Conservation (phyloP, 805 yeast species). For the Saccharomycopsis capsularis region DNA sequence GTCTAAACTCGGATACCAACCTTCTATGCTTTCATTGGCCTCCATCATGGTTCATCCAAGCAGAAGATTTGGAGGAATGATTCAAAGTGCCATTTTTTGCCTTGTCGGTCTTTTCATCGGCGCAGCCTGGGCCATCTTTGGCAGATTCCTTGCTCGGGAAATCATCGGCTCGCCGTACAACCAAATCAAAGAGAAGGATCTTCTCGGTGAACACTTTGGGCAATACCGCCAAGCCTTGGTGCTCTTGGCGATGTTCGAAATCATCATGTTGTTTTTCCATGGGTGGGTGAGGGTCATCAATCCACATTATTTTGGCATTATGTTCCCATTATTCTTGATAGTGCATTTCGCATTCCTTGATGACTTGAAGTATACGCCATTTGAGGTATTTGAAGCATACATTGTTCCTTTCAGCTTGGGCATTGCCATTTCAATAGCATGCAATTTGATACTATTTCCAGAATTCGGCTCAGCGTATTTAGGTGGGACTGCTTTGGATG, state of each 20-base stretch:
- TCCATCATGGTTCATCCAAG: conserved; percentile 47
- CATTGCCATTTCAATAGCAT: conserved; percentile 37
- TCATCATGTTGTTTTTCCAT: conserved; percentile 39
- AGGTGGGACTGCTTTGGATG: conserved; percentile 36
- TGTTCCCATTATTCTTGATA: conserved; percentile 42
- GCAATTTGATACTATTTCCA: conserved; percentile 40
- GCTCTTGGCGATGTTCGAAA: conserved; percentile 38
- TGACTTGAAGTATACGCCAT: conserved; percentile 29
- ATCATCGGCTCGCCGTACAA: conserved; percentile 30
- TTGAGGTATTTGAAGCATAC: conserved; percentile 31
- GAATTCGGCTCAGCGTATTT: conserved; percentile 46
- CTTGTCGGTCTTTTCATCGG: conserved; percentile 37
- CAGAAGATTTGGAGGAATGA: conserved; percentile 40
- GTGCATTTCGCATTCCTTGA: conserved; percentile 43
- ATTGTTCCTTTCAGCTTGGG: conserved; percentile 41
- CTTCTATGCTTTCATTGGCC: conserved; percentile 39
- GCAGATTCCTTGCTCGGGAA: conserved; percentile 35
- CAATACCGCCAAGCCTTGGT: conserved; percentile 36
- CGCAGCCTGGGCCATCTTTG: conserved; percentile 35
- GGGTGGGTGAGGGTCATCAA: conserved; percentile 45
- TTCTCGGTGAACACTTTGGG: conserved; percentile 27
- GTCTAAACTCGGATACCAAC: conserved; percentile 33
- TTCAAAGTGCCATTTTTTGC: conserved; percentile 37
- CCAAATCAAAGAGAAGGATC: conserved; percentile 28
- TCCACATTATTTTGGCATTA: conserved; percentile 40